phyloP scores from a whole-genome alignment of 1,284 basidiomycete genomes.

The Xerocomus nothofagi region DNA sequence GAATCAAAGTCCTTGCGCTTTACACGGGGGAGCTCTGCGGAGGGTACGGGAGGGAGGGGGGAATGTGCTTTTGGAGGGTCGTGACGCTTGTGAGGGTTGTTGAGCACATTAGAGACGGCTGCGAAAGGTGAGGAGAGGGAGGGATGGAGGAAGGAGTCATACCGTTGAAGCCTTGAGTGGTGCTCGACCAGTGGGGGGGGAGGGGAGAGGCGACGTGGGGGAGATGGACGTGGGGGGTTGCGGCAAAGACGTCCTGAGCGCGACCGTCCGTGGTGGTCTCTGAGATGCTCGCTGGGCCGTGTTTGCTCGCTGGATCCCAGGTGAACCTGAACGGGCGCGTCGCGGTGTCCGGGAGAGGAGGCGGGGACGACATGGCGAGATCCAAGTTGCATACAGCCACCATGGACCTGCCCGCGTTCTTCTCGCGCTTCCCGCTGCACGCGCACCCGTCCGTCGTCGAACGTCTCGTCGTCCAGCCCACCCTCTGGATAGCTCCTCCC shows the following conservation, averaged over 20 bases:
- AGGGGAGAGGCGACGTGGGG: constrained; percentile 44
- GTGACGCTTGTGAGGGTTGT: constrained; percentile 81
- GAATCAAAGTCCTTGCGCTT: constrained; percentile 83
- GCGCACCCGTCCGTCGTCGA: constrained; percentile 47
- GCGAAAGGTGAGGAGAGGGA: constrained; percentile 4
- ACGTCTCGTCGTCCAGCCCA: constrained; percentile 41
- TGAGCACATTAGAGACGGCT: constrained; percentile 79
- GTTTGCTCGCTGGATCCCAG: constrained; percentile 59
- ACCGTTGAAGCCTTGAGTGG: constrained; percentile 80
- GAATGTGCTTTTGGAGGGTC: constrained; percentile 86
- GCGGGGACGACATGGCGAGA: constrained; percentile 39
- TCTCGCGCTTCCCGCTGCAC: constrained; percentile 52
- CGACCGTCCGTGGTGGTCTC: constrained; percentile 59
- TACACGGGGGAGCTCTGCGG: constrained; percentile 74
- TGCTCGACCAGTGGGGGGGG: constrained; percentile 71
- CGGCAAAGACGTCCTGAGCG: constrained; percentile 51
- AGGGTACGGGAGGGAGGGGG: constrained; percentile 67
- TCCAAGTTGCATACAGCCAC: no score
- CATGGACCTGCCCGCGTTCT: constrained; percentile 36
- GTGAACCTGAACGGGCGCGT: constrained; percentile 63
- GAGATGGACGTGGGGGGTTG: constrained; percentile 42
- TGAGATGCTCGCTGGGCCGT: constrained; percentile 64
- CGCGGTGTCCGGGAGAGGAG: constrained; percentile 42
- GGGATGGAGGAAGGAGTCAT: constrained; percentile 24
- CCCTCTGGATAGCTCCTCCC: constrained; percentile 64